These are phyloP conservation scores for Cordyceps fumosorosea DNA, from an alignment of 2,329 filamentous ascomycete genomes.

Conservation along the genomic window DNA sequence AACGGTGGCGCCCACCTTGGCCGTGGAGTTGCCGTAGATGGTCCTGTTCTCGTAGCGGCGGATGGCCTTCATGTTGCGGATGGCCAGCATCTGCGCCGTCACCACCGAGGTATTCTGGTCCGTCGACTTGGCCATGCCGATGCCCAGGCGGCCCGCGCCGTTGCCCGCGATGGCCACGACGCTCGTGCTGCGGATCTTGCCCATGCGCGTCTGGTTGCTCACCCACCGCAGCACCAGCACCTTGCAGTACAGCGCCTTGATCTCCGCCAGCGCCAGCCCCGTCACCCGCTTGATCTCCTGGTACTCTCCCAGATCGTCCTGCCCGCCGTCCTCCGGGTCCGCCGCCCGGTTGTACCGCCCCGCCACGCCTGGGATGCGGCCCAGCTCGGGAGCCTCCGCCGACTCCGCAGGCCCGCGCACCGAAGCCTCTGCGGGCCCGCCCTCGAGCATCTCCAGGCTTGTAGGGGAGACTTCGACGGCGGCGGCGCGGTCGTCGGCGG, in stretches of 20 bases:
- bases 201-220: slow-evolving; percentile 89
- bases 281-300: slow-evolving; percentile 48
- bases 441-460: slow-evolving; percentile 31
- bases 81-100: slow-evolving; percentile 74
- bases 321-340: slow-evolving; percentile 43
- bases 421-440: slow-evolving; percentile 28
- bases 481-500: slow-evolving; percentile 22
- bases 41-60: slow-evolving; percentile 86
- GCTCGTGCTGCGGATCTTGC: slow-evolving; percentile 77
- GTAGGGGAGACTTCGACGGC: slow-evolving; percentile 25
- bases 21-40: slow-evolving; percentile 76
- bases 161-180: slow-evolving; percentile 80
- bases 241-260: slow-evolving; percentile 58
- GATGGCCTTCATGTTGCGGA: slow-evolving; percentile 90
- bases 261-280: slow-evolving; percentile 45
- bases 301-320: slow-evolving; percentile 45
- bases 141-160: slow-evolving; percentile 73
- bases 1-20: slow-evolving; percentile 82
- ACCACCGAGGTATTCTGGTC: slow-evolving; percentile 60
- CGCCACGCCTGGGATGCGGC: slow-evolving; percentile 47
- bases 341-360: slow-evolving; percentile 42
- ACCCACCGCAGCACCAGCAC: slow-evolving; percentile 68
- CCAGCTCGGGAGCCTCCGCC: slow-evolving; percentile 42
- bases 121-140: slow-evolving; percentile 84
- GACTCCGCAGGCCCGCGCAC: slow-evolving; percentile 26